Base-by-base conservation (phyloP, 192 early-diverging fungal species). In the Radiomyces spectabilis region DNA sequence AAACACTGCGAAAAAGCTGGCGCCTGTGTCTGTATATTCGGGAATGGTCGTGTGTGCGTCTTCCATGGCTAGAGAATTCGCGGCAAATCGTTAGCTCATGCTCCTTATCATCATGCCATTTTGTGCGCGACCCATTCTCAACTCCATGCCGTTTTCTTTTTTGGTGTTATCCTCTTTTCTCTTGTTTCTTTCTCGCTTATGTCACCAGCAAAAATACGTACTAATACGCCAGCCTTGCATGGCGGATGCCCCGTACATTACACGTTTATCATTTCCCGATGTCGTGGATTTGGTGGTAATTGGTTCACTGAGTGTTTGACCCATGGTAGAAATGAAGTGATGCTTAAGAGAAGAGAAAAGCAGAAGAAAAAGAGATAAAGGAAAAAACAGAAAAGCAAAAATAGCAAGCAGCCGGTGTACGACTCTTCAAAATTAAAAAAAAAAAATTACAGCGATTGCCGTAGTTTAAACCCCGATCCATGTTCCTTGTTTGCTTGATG, bases 151-250 rank as follows among this genome's bases (percentile, higher is more conserved):
- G n/a, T n/a, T n/a, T n/a, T n/a, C n/a, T n/a, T n/a, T n/a, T n/a
- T n/a, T n/a, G n/a, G n/a, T n/a, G n/a, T n/a, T n/a, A n/a, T n/a
- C n/a, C n/a, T n/a, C n/a, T n/a, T n/a, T n/a, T n/a, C n/a, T n/a
- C n/a, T n/a, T n/a, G n/a, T n/a, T n/a, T n/a, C n/a, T n/a, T 19
- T 2, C 32, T 61, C 34, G 56, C 43, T 62, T 27, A 52, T 35
- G 32, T 34, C 32, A 46, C 16, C n/a, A 48, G 16, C 26, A 39
- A 52, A 65, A 62, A 59, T 55, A 57, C 62, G 61, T 82, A 85
- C 83, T 88, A 46, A 89, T 82, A 73, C 95, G 78, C 95, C 95
- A 98, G 50, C 95, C 95, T 76, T 98, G 95, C 95, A 97, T 97
- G 41, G 80, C 80, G 21, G 87, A 92, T 30, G 88, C 89, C 34